A percentile compares a stretch with the other conserved stretches of the same genome.
Conservation (phyloP, 129 eudicot genomes). For the Sambucus nigra region DNA sequence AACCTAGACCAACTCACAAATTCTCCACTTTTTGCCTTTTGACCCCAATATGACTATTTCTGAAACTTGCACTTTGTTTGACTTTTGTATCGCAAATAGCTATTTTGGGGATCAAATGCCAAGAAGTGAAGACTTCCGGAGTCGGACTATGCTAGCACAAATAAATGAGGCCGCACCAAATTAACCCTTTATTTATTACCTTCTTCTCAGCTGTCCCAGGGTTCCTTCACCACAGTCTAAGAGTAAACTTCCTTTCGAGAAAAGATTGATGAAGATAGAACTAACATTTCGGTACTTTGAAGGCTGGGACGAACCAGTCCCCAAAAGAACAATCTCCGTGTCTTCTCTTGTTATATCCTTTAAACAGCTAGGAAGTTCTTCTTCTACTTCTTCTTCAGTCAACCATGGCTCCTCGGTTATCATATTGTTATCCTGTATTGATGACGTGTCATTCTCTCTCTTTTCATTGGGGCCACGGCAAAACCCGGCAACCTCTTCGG, state of each 20-base stretch:
- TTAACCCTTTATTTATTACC: slow-evolving; percentile 43
- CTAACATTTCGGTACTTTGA: slow-evolving; percentile 89
- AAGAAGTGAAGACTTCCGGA: no score
- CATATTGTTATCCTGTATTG: slow-evolving; percentile 10
- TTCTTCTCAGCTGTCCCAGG: slow-evolving; percentile 83
- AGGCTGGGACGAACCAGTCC: slow-evolving; percentile 96
- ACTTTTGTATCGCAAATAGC: background rate
- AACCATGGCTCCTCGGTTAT: slow-evolving; percentile 72
- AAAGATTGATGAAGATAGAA: slow-evolving; percentile 76
- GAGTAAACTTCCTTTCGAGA: slow-evolving; percentile 70
- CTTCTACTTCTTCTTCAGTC: slow-evolving; percentile 23
- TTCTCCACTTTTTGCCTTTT: no score
- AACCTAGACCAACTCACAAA: no score
- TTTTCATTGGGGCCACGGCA: slow-evolving; percentile 25
- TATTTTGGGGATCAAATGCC: no score
- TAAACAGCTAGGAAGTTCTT: slow-evolving; percentile 51
- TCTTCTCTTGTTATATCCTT: slow-evolving; percentile 67
- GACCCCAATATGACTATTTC: no score
- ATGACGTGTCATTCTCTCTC: slow-evolving; percentile 7
- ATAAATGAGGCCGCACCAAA: no score
- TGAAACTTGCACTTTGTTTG: no score
- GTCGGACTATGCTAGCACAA: no score
- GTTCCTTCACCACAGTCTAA: slow-evolving; percentile 97
- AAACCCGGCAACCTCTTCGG: slow-evolving; percentile 44
- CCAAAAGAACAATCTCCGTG: slow-evolving; percentile 86